Evolutionary conservation across 2,329 filamentous ascomycete species (phyloP).

Genomic region (Massarina eburnea): DNA sequence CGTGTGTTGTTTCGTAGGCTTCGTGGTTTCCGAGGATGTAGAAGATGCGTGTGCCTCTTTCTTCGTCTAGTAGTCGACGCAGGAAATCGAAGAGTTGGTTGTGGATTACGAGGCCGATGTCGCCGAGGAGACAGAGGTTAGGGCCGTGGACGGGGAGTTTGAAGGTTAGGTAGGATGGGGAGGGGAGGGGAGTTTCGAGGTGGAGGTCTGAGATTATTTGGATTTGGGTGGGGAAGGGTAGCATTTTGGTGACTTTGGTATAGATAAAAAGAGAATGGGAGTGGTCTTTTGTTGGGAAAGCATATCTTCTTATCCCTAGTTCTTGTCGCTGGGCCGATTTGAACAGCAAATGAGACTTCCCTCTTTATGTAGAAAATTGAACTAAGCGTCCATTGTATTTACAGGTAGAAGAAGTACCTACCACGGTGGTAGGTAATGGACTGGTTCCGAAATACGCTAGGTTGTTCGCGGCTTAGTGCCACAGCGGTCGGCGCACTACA

Average conservation of each 20-base stretch:
- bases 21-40: slow-evolving; percentile 26
- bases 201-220: slow-evolving; percentile 13
- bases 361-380: too few species aligned
- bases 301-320: too few species aligned
- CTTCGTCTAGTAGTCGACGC: slow-evolving; percentile 5
- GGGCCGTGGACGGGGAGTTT: not conserved
- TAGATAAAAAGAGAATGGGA: too few species aligned
- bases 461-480: not conserved
- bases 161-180: slow-evolving; percentile 5
- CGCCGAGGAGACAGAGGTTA: slow-evolving; percentile 19
- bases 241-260: too few species aligned
- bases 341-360: too few species aligned
- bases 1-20: slow-evolving; percentile 9
- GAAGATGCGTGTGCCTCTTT: slow-evolving; percentile 10
- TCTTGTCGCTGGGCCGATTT: too few species aligned
- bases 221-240: not conserved
- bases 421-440: too few species aligned
- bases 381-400: too few species aligned
- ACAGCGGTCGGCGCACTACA: not conserved
- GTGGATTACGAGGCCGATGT: slow-evolving; percentile 17
- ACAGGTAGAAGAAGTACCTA: too few species aligned
- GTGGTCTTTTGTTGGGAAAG: too few species aligned
- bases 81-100: slow-evolving; percentile 17
- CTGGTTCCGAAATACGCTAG: not conserved
- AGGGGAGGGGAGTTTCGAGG: slow-evolving; percentile 10